Evolutionary conservation across 78 protist species (phyloP), one percentile per base, ranked within the genome.

Genomic region (Neovahlkampfia damariscottae): DNA sequence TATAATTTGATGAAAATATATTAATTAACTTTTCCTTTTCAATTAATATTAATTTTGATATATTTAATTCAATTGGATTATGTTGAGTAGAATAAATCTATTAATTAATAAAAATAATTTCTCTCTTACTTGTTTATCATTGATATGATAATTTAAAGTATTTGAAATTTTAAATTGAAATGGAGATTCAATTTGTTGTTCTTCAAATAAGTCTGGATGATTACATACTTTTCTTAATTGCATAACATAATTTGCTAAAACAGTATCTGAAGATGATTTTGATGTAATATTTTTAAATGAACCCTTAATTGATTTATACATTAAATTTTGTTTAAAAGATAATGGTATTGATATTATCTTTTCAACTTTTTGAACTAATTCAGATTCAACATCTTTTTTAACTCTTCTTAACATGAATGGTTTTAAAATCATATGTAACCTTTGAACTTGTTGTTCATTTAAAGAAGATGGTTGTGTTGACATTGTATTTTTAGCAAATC

Each of bases 191-290:
- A 83, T 70, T 62, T 72, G 84, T 36, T 84, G 74, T 19, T 69
- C 67, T 19, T 19, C 91, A 67, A 91, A 89, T 28, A 91, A 79
- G n/a, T 89, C 88, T 4, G 96, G 96, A 77, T 94, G 98, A 77
- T 90, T 91, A 83, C 96, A 91, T 29, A 81, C 91, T 86, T 94
- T 92, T 4, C 98, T 41, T 68, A 89, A 84, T 80, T 92, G 96
- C 96, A 91, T 94, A 31, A 94, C 94, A 38, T 92, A 86, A 80
- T 97, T 97, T n/a, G n/a, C n/a, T n/a, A n/a, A n/a, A n/a, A n/a
- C n/a, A n/a, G n/a, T n/a, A n/a, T n/a, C 89, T 89, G 89, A 90
- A 68, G 0, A 94, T 82, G 37, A 68, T 75, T n/a, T 59, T 67
- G 88, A 87, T 72, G 38, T 38, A 1, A 88, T 37, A 29, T 86